phyloP scores from a whole-genome alignment of 805 yeast species.

The Suhomyces faveliae region DNA sequence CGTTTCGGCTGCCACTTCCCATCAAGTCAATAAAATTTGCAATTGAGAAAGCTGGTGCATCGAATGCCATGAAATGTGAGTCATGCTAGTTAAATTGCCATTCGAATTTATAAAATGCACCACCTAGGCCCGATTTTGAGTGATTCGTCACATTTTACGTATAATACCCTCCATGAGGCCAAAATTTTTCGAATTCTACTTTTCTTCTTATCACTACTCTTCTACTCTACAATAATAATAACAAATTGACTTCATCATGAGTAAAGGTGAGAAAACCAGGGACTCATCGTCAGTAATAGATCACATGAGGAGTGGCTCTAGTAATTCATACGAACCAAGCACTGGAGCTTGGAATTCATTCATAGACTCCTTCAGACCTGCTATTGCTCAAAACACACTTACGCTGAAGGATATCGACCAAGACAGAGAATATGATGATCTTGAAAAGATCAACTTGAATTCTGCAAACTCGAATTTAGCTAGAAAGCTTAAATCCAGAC shows the following conservation, averaged over 20 bases:
- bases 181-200: background rate
- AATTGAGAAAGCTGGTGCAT: background rate
- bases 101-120: conserved; percentile 4
- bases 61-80: conserved; percentile 4
- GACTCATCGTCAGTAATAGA: conserved; percentile 11
- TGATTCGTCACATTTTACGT: background rate
- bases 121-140: background rate
- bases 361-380: conserved; percentile 37
- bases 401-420: conserved; percentile 20
- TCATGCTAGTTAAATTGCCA: conserved; percentile 6
- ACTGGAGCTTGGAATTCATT: conserved; percentile 23
- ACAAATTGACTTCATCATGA: background rate
- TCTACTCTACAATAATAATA: background rate
- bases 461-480: conserved; percentile 20
- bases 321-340: conserved; percentile 13
- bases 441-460: conserved; percentile 29
- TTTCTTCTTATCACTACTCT: background rate
- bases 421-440: conserved; percentile 20
- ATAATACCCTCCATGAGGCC: background rate
- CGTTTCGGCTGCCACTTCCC: conserved; percentile 5
- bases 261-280: background rate
- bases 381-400: conserved; percentile 20
- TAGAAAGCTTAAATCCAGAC: conserved; percentile 46
- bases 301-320: conserved; percentile 13
- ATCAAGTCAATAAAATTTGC: background rate